Evolutionary conservation across 371 early-diverging fungal species (phyloP), one percentile per base, ranked within the genome.

Genomic region (Apophysomyces ossiformis): DNA sequence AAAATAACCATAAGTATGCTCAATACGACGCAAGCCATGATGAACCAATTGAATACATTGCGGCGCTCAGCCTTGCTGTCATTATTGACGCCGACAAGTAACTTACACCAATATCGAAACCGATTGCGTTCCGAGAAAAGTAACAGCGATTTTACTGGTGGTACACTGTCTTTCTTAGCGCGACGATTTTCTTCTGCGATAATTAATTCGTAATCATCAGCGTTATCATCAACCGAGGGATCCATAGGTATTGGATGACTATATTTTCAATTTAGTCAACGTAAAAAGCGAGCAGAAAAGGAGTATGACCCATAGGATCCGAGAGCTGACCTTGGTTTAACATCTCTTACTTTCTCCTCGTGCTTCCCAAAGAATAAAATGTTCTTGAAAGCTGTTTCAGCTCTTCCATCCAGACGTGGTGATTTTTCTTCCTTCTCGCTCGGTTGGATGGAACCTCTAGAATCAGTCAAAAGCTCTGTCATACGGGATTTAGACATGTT

Each of bases 31-130:
- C 85, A 82, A 4, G 69, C 61, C 79, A 86, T 86, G 15, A 89
- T 86, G 18, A 87, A 74, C 85, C 85, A 85, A 64, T 86, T 86
- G 71, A 89, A 89, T 2, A 78, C 9, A 32, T 78, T 79, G 5
- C 69, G 74, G 36, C 77, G 73, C 45, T 83, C 83, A 9, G 77
- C 65, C 15, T 75, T 72, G 1, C 78, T 75, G 16, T 78, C 71
- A 1, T 62, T 57, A 59, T 64, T 73, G 2, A 76, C 78, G 12
- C 83, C 83, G 0, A 73, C 77, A 16, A 83, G 44, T 4, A 61
- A 60, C 36, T 79, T 83, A 59, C 83, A 83, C 50, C 63, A 79
- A 8, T 73, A 61, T 15, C 83, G 71, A 32, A 79, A 57, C 15
- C 68, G 38, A 64, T 73, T 83, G 38, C 61, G 60, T 0, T 74